phyloP scores from a whole-genome alignment of 1,284 basidiomycete species.

The Moesziomyces sp. region DNA sequence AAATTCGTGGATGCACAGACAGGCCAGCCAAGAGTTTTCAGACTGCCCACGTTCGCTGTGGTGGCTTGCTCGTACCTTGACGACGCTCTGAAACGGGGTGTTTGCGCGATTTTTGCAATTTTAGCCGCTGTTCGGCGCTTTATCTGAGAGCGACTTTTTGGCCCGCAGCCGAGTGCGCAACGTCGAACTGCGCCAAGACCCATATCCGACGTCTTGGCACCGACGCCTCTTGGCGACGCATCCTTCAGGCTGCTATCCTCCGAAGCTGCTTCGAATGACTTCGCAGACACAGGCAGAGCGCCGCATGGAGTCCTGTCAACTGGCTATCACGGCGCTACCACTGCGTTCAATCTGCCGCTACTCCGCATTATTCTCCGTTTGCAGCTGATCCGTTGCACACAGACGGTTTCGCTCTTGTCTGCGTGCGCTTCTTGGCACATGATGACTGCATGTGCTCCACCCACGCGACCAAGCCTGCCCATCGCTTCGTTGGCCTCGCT shows the following conservation, averaged over 20 bases:
- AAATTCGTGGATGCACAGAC: no score
- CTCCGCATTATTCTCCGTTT: no score
- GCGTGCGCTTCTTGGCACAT: conserved; percentile 6
- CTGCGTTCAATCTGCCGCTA: no score
- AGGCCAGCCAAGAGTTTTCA: neutral
- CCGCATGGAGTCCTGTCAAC: no score
- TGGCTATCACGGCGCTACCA: no score
- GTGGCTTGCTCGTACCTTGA: neutral
- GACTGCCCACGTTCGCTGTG: neutral
- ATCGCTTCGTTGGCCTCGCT: neutral
- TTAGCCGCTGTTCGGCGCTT: no score
- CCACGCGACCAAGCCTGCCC: conserved; percentile 4
- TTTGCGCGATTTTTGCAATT: no score
- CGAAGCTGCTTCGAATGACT: neutral
- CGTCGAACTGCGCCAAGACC: conserved; percentile 32
- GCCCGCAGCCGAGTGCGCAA: neutral
- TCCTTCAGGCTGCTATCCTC: neutral
- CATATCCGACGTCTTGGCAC: no score
- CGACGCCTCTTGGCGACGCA: conserved; percentile 21
- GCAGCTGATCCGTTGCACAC: neutral
- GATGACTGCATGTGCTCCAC: neutral
- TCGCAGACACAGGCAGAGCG: no score
- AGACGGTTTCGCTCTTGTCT: neutral
- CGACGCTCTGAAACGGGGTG: no score
- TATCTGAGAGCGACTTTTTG: no score